phyloP scores from a whole-genome alignment of 2,329 filamentous ascomycete genomes.

The Emydomyces testavorans region DNA sequence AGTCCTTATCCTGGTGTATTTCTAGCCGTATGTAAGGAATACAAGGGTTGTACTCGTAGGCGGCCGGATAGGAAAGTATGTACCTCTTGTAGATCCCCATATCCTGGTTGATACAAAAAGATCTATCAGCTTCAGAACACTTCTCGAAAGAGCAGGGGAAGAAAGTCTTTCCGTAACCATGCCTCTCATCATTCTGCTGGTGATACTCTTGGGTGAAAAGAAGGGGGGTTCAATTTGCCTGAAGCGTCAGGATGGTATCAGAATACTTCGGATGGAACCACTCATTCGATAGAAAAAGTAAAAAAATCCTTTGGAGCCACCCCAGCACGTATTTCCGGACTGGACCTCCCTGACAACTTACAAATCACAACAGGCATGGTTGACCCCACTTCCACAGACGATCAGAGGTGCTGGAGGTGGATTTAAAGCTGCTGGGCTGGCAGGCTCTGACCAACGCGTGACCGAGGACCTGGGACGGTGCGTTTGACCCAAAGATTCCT shows the following conservation, averaged over 20 bases:
- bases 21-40: no score
- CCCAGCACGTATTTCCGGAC: background rate
- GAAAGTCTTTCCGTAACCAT: no score
- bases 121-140: no score
- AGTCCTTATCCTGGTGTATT: no score
- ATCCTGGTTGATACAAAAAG: no score
- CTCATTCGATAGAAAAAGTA: background rate
- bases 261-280: background rate
- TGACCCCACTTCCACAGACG: background rate
- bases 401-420: background rate
- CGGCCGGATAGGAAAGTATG: no score
- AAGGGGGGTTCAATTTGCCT: background rate
- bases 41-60: no score
- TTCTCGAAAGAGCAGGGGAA: no score
- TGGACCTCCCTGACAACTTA: background rate
- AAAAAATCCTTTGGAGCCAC: background rate
- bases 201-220: background rate
- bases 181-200: background rate
- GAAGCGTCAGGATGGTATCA: background rate
- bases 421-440: no score
- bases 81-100: no score
- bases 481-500: background rate
- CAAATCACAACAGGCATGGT: background rate
- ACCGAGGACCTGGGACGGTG: background rate
- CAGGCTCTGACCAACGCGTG: background rate